phyloP scores from a whole-genome alignment of 352 stramenopile genomes.

The Pythium coloratum region DNA sequence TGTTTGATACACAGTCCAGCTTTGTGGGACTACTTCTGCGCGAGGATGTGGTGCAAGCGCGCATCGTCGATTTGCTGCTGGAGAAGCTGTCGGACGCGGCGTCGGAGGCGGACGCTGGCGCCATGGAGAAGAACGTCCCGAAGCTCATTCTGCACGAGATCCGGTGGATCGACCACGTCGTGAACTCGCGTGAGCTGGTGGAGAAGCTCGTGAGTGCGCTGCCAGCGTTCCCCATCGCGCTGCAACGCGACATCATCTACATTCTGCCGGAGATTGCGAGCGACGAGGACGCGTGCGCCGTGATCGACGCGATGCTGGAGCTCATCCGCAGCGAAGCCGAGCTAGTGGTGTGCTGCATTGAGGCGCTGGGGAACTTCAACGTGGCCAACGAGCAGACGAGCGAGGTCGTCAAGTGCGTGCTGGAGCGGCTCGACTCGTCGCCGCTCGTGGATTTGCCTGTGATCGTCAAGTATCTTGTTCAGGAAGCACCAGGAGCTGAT shows the following conservation, averaged over 20 bases:
- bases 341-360: slow-evolving; percentile 56
- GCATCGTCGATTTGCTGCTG: slow-evolving; percentile 48
- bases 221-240: slow-evolving; percentile 38
- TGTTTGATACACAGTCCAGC: slow-evolving; percentile 47
- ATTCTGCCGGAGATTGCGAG: slow-evolving; percentile 61
- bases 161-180: slow-evolving; percentile 58
- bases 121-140: slow-evolving; percentile 52
- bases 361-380: slow-evolving; percentile 67
- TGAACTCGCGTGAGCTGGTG: slow-evolving; percentile 43
- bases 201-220: slow-evolving; percentile 55
- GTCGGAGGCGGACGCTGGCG: slow-evolving; percentile 31
- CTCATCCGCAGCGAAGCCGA: slow-evolving; percentile 48
- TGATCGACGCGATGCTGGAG: slow-evolving; percentile 54
- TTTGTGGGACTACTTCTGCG: slow-evolving; percentile 59
- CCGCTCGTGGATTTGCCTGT: slow-evolving; percentile 44
- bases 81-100: slow-evolving; percentile 58
- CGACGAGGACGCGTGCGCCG: slow-evolving; percentile 43
- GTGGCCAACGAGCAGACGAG: slow-evolving; percentile 43
- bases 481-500: slow-evolving; percentile 39
- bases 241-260: slow-evolving; percentile 70
- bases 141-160: slow-evolving; percentile 69
- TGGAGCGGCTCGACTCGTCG: slow-evolving; percentile 53
- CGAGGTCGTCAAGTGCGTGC: slow-evolving; percentile 39
- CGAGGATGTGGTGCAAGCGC: slow-evolving; percentile 46
- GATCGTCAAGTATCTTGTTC: slow-evolving; percentile 68